Percentiles rank a stretch among this genome's conserved stretches.
phyloP scores from a whole-genome alignment of 805 yeast genomes.

The Wickerhamomyces silvicola region DNA sequence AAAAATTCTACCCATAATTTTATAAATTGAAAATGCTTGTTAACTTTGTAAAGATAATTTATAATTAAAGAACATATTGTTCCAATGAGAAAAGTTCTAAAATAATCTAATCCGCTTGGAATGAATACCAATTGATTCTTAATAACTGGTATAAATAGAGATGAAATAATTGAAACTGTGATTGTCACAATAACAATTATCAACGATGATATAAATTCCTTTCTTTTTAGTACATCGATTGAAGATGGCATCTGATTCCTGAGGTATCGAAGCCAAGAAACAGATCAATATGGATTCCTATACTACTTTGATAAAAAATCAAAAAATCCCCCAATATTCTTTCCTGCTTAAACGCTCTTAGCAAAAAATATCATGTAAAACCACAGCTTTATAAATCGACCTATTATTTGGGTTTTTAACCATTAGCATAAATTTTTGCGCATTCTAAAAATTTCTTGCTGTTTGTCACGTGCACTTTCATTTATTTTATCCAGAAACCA shows the following conservation, averaged over 20 bases:
- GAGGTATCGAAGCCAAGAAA: too few species aligned
- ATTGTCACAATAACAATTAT: conserved; percentile 1
- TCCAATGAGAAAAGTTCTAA: conserved; percentile 31
- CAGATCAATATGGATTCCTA: too few species aligned
- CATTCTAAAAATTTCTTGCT: too few species aligned
- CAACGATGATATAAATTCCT: conserved; percentile 1
- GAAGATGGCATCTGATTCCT: neutral
- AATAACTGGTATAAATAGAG: conserved; percentile 8
- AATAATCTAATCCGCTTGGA: conserved; percentile 33
- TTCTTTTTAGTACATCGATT: neutral
- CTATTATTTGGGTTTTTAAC: too few species aligned
- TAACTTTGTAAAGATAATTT: conserved; percentile 20
- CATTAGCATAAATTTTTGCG: too few species aligned
- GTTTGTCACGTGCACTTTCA: too few species aligned
- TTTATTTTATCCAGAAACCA: too few species aligned
- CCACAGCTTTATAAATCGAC: too few species aligned
- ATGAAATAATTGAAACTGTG: neutral
- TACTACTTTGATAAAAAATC: too few species aligned
- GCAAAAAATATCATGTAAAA: too few species aligned
- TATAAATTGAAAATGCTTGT: conserved; percentile 23
- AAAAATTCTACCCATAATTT: conserved; percentile 31
- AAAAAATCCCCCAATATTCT: too few species aligned
- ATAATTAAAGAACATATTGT: conserved; percentile 28
- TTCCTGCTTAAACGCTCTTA: too few species aligned
- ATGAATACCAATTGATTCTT: conserved; percentile 18